Conservation (phyloP, 768 basidiomycete species). For the Dioszegia aurantiaca region DNA sequence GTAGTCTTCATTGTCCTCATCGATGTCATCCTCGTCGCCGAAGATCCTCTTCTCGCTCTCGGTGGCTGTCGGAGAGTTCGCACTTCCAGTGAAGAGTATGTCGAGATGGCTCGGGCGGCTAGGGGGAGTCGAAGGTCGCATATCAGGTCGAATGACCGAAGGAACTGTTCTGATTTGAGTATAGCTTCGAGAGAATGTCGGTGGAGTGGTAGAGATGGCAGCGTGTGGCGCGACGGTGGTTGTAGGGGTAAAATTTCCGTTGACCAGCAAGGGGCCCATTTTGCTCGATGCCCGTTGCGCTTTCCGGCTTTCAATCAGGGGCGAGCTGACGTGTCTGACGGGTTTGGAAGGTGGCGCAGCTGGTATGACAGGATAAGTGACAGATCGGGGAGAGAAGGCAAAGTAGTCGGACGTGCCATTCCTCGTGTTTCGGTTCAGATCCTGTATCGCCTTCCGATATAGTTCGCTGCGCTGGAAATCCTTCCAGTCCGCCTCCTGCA, state of each 20-base stretch:
- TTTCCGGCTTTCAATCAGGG: background rate
- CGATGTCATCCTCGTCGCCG: constrained; percentile 67
- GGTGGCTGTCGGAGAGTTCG: background rate
- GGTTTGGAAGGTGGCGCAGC: constrained; percentile 2
- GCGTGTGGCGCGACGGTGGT: constrained; percentile 16
- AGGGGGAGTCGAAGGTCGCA: constrained; percentile 23
- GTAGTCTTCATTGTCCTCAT: constrained; percentile 56
- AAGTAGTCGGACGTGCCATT: background rate
- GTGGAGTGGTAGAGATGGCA: constrained; percentile 25
- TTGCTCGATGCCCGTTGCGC: constrained; percentile 5
- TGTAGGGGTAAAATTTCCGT: constrained; percentile 28
- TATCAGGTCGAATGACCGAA: background rate
- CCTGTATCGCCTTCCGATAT: constrained; percentile 83
- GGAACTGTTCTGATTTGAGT: constrained; percentile 10
- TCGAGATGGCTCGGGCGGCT: constrained; percentile 34
- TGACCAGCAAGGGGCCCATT: constrained; percentile 9
- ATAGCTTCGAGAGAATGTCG: constrained; percentile 19
- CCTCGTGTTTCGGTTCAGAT: constrained; percentile 22
- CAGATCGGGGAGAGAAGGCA: constrained; percentile 6
- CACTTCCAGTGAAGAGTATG: constrained; percentile 31
- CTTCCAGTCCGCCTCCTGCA: constrained; percentile 84
- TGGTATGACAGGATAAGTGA: background rate
- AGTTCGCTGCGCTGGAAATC: constrained; percentile 83
- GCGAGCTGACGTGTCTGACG: constrained; percentile 9
- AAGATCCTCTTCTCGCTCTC: constrained; percentile 62